phyloP scores from a whole-genome alignment of 306 rosid species.

The Cicer yamashitae region DNA sequence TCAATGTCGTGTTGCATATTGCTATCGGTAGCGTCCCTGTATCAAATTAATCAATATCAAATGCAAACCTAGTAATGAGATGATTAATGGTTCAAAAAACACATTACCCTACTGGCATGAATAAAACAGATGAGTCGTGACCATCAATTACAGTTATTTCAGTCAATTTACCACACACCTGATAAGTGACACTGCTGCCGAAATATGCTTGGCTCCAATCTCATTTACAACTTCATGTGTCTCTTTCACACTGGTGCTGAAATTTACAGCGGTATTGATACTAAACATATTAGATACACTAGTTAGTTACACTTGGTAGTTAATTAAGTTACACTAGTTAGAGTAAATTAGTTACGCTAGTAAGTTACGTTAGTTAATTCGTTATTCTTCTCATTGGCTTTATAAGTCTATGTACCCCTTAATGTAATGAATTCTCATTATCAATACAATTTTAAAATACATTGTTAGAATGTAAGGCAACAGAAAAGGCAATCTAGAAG shows the following conservation, averaged over 20 bases:
- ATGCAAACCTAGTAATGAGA: conserved; percentile 14
- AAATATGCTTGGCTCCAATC: conserved; percentile 64
- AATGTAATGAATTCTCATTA: too few species aligned
- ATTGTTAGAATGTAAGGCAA: conserved; percentile 19
- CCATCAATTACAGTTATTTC: neutral
- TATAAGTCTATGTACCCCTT: too few species aligned
- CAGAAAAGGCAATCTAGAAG: neutral
- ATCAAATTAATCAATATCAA: conserved; percentile 27
- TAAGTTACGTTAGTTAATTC: too few species aligned
- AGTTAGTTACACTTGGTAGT: too few species aligned
- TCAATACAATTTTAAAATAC: neutral
- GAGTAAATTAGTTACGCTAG: too few species aligned
- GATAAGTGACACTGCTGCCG: conserved; percentile 59
- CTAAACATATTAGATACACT: conserved; percentile 43
- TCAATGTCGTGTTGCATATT: conserved; percentile 73
- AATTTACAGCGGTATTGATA: conserved; percentile 54
- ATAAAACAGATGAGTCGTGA: neutral
- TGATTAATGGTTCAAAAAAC: neutral
- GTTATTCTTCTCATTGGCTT: too few species aligned
- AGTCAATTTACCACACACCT: conserved; percentile 59
- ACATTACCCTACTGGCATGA: neutral
- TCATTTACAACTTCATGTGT: conserved; percentile 71
- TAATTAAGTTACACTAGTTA: too few species aligned
- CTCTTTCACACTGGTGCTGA: conserved; percentile 62
- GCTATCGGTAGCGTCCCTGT: conserved; percentile 66